Percentiles rank a stretch among this genome's conserved stretches.
These are phyloP conservation scores for Globisporangium spinosum DNA, from an alignment of 352 stramenopile species.

Conservation along the genomic window DNA sequence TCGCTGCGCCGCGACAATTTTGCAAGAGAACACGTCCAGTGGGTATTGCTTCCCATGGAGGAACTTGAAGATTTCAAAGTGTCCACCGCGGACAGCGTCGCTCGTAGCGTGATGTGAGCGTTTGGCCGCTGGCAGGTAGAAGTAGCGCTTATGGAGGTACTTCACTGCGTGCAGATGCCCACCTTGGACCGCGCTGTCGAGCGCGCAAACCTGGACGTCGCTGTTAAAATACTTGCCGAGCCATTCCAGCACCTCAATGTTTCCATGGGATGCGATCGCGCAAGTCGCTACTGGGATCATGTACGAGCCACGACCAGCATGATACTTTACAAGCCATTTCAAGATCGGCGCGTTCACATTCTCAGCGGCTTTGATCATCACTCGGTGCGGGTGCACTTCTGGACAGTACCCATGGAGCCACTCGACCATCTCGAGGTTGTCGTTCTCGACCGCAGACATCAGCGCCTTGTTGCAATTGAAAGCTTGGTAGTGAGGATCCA, in stretches of 20 bases:
- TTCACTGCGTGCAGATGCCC: background rate
- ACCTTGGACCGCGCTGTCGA: background rate
- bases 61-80: background rate
- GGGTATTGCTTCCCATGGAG: background rate
- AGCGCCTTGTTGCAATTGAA: conserved; percentile 1
- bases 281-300: background rate
- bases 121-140: background rate
- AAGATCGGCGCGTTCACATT: background rate
- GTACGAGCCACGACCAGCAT: background rate
- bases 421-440: background rate
- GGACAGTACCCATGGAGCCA: background rate
- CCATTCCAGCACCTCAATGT: background rate
- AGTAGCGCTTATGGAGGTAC: background rate
- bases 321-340: background rate
- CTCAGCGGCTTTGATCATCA: background rate
- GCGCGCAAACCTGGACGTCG: background rate
- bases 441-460: background rate
- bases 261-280: background rate
- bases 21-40: background rate
- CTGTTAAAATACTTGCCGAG: background rate
- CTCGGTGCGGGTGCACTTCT: background rate
- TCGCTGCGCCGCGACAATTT: background rate
- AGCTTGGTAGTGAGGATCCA: background rate
- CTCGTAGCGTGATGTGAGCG: background rate
- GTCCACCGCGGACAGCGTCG: background rate